phyloP scores from a whole-genome alignment of 306 rosid species.

The Rosa lucieae region DNA sequence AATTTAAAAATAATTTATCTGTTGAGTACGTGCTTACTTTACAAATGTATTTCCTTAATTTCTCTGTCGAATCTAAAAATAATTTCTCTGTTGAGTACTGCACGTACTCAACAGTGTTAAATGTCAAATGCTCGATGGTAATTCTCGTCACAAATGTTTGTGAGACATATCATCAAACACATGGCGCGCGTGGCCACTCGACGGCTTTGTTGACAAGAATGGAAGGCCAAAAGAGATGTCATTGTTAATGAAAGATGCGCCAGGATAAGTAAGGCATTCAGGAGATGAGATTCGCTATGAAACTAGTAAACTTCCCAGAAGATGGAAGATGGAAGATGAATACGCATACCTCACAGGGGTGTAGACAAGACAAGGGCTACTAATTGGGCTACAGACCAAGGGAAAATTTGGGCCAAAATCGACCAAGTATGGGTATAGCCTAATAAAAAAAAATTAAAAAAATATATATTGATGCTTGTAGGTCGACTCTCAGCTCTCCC shows the following conservation, averaged over 20 bases:
- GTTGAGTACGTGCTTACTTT: too few relatives aligned
- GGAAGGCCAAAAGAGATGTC: not conserved
- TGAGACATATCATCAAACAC: not conserved
- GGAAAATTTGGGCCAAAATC: too few relatives aligned
- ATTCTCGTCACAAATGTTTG: not conserved
- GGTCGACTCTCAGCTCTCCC: too few relatives aligned
- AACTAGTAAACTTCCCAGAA: not conserved
- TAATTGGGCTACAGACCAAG: too few relatives aligned
- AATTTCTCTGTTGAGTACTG: too few relatives aligned
- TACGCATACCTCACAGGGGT: too few relatives aligned
- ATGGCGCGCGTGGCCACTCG: not conserved
- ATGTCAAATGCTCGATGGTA: not conserved
- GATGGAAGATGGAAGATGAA: not conserved
- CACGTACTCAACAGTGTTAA: not conserved
- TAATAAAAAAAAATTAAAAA: too few relatives aligned
- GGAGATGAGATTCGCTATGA: not conserved
- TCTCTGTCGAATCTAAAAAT: not conserved
- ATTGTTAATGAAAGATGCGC: not conserved
- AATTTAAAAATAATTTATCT: too few relatives aligned
- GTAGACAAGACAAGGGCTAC: too few relatives aligned
- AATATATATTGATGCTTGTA: too few relatives aligned
- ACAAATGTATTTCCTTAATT: not conserved
- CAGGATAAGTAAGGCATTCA: not conserved
- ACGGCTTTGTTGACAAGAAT: not conserved
- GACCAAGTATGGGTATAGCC: too few relatives aligned